A percentile compares a stretch with the other conserved stretches of the same genome.
phyloP scores from a whole-genome alignment of 495 filamentous ascomycete genomes.

The Aspergillus hancockii region DNA sequence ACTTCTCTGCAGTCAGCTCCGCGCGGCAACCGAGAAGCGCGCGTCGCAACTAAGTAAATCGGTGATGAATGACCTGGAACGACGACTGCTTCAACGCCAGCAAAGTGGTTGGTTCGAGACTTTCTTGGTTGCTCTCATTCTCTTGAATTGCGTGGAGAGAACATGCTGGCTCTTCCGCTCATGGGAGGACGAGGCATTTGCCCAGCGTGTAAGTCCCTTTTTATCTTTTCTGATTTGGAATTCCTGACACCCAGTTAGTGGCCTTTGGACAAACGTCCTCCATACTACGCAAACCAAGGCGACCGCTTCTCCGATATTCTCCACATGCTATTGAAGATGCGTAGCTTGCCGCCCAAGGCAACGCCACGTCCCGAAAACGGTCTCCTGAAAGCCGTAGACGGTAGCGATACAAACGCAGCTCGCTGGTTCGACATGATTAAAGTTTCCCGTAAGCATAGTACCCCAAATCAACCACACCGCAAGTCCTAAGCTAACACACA shows the following conservation, averaged over 20 bases:
- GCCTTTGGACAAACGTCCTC: conserved; percentile 71
- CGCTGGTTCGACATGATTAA: conserved; percentile 64
- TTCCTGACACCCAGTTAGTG: conserved; percentile 42
- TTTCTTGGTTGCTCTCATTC: conserved; percentile 70
- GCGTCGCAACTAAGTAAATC: conserved; percentile 63
- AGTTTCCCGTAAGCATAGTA: conserved; percentile 54
- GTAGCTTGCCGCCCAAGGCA: conserved; percentile 67
- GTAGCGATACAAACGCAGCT: conserved; percentile 50
- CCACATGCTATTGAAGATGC: conserved; percentile 73
- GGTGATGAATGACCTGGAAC: conserved; percentile 75
- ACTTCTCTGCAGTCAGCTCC: conserved; percentile 68
- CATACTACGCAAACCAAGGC: conserved; percentile 67
- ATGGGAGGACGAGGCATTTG: conserved; percentile 63
- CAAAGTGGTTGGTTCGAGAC: conserved; percentile 73
- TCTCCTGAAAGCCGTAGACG: conserved; percentile 53
- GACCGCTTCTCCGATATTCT: conserved; percentile 71
- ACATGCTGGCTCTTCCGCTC: conserved; percentile 80
- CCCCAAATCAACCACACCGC: neutral
- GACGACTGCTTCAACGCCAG: conserved; percentile 68
- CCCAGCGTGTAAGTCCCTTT: conserved; percentile 33
- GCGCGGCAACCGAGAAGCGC: conserved; percentile 72
- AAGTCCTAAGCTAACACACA: conserved; percentile 5
- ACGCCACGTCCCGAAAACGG: conserved; percentile 51
- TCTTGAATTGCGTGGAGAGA: conserved; percentile 79
- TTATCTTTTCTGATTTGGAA: neutral